Percentiles rank a stretch among this genome's conserved stretches.
Evolutionary conservation across 1,139 yeast species (phyloP).

Genomic region (Suhomyces chickasaworum): DNA sequence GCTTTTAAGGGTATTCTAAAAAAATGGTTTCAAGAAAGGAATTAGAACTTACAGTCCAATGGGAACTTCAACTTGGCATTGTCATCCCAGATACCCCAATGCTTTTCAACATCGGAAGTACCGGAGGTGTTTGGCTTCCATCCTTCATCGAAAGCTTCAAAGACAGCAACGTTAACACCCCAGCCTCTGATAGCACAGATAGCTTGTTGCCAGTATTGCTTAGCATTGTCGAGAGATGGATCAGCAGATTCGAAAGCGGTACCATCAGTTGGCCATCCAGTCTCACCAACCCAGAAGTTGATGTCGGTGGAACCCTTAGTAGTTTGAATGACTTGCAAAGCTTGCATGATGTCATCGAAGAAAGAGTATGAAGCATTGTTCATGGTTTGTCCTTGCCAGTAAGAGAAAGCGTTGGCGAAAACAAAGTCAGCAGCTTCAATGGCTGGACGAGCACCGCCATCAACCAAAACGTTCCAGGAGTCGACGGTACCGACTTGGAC

Average conservation of each 20-base stretch:
- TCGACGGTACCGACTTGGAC: conserved; percentile 91
- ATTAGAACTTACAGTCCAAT: conserved; percentile 54
- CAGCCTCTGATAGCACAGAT: conserved; percentile 91
- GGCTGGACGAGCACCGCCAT: conserved; percentile 68
- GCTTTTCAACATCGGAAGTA: conserved; percentile 80
- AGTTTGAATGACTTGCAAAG: conserved; percentile 81
- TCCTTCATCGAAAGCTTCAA: conserved; percentile 93
- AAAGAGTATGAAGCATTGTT: conserved; percentile 82
- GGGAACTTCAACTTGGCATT: conserved; percentile 59
- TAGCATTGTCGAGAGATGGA: conserved; percentile 76
- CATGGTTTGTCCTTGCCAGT: conserved; percentile 96
- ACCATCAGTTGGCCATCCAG: conserved; percentile 97
- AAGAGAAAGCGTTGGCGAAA: conserved; percentile 92
- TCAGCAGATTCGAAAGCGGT: conserved; percentile 61
- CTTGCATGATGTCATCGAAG: conserved; percentile 96
- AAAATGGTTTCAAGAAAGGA: background rate
- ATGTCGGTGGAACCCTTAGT: conserved; percentile 83
- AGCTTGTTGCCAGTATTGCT: conserved; percentile 80
- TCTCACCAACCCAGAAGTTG: conserved; percentile 94
- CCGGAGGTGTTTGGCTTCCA: conserved; percentile 95
- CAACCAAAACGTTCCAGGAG: conserved; percentile 91
- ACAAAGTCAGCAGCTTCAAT: conserved; percentile 80
- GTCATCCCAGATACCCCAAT: conserved; percentile 87
- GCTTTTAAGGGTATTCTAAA: conserved; percentile 4
- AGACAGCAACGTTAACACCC: conserved; percentile 90